These are phyloP conservation scores for Acanthamoeba royreba DNA, from an alignment of 208 protist species.

Conservation along the genomic window DNA sequence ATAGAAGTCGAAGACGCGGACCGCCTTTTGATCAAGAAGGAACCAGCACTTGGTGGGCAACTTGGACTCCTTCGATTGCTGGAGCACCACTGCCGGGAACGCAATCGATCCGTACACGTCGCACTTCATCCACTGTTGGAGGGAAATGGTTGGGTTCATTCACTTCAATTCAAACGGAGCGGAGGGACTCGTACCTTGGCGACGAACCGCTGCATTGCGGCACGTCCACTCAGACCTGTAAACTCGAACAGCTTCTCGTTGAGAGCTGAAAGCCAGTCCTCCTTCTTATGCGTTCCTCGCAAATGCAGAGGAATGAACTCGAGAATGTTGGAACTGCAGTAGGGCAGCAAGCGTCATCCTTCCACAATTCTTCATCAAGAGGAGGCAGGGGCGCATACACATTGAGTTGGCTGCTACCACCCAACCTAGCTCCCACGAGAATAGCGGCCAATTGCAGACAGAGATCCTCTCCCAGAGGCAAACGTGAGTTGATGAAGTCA, in stretches of 20 bases:
- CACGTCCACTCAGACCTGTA: background rate
- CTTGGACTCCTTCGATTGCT: conserved; percentile 32
- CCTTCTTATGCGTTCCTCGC: background rate
- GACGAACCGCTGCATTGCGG: background rate
- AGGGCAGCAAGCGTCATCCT: no score
- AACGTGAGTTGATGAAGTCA: conserved; percentile 14
- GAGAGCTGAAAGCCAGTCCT: conserved; percentile 21
- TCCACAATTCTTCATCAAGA: background rate
- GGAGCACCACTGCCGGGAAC: background rate
- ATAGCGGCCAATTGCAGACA: background rate
- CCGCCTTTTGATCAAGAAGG: no score
- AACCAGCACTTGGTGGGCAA: no score
- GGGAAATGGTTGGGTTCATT: no score
- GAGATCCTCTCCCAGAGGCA: background rate
- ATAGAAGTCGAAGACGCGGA: no score
- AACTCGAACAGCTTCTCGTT: conserved; percentile 4
- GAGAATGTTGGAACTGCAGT: background rate
- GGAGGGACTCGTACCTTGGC: background rate
- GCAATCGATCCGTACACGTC: background rate
- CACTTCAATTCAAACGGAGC: no score
- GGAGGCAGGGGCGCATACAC: background rate
- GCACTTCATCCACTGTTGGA: background rate
- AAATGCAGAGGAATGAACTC: conserved; percentile 24
- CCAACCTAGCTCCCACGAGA: background rate
- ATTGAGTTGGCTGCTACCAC: background rate